Evolutionary conservation across 495 filamentous ascomycete species (phyloP).

Genomic region (Annulohypoxylon moriforme): DNA sequence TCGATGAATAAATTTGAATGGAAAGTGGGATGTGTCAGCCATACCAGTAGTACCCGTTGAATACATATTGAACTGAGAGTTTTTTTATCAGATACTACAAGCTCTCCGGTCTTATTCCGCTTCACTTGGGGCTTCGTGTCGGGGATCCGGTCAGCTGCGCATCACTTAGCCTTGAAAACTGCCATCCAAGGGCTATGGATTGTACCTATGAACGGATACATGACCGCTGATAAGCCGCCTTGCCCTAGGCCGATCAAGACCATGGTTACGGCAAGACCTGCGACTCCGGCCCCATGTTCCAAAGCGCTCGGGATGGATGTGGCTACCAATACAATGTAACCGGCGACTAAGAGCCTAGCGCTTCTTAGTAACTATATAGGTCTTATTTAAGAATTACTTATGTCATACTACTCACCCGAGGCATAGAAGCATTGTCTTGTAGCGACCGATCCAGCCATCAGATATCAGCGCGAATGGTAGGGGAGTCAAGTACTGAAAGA

Average conservation of each 20-base stretch:
- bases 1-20: no score
- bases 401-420: not conserved
- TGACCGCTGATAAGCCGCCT: slow-evolving; percentile 11
- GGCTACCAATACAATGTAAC: not conserved
- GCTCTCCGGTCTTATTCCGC: slow-evolving; percentile 51
- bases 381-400: not conserved
- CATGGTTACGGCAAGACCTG: slow-evolving; percentile 1
- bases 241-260: slow-evolving; percentile 9
- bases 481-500: slow-evolving; percentile 16
- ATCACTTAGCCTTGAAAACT: not conserved
- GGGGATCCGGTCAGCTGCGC: slow-evolving; percentile 25
- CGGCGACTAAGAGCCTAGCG: not conserved
- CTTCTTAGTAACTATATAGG: not conserved
- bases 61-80: slow-evolving; percentile 60
- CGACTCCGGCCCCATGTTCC: not conserved
- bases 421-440: slow-evolving; percentile 7
- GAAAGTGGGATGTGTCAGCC: slow-evolving; percentile 6
- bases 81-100: slow-evolving; percentile 53
- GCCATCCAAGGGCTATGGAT: not conserved
- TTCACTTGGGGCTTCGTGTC: slow-evolving; percentile 46
- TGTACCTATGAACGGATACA: slow-evolving; percentile 11
- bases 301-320: not conserved
- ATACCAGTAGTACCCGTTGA: slow-evolving; percentile 62
- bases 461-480: not conserved
- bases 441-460: slow-evolving; percentile 13